Evolutionary conservation across 371 early-diverging fungal species (phyloP), one percentile per base, ranked within the genome.

Genomic region (Batrachochytrium dendrobatidis): DNA sequence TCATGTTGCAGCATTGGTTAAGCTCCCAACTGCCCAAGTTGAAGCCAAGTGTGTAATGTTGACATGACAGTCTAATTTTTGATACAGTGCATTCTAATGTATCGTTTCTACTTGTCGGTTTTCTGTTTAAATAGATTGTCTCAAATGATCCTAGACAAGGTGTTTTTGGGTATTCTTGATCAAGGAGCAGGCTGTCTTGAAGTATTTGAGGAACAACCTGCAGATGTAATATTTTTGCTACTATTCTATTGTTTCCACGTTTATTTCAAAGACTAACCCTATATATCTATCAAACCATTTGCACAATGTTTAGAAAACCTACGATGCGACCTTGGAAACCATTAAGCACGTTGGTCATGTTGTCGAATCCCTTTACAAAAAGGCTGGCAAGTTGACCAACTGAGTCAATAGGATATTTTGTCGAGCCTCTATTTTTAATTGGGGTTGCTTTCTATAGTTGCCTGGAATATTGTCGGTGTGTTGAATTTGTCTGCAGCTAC

Each of bases 111-210:
- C 8, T 34, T 52, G 7, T 31, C 5, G 29, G 8, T 20, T 52
- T 12, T 4, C 20, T 8, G 44, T 55, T 24, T 44, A n/a, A 20
- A 20, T 56, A 81, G 81, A 61, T 79, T 99, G 46, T 93, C 95
- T 56, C 94, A 97, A 71, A 96, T 99, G 98, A 99, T 99, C 64
- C 78, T 99, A 65, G 99, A 99, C 79, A 88, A 91, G 72, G 89
- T 89, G 20, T 88, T 99, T 69, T 79, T 83, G 57, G 99, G 98
- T 43, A 92, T 96, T 62, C 76, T 99, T 59, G 99, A 99, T 68
- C 98, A 99, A 75, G 95, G 95, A 25, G 92, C 90, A 25, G 95
- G 95, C 18, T 90, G 90, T 61, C 69, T 98, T 64, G 86, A 92
- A 58, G 86, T 98, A 3, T 96, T 94, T 79, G 95, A 96, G 29